Conservation (phyloP, 306 rosid genomes). For the Malus domestica region DNA sequence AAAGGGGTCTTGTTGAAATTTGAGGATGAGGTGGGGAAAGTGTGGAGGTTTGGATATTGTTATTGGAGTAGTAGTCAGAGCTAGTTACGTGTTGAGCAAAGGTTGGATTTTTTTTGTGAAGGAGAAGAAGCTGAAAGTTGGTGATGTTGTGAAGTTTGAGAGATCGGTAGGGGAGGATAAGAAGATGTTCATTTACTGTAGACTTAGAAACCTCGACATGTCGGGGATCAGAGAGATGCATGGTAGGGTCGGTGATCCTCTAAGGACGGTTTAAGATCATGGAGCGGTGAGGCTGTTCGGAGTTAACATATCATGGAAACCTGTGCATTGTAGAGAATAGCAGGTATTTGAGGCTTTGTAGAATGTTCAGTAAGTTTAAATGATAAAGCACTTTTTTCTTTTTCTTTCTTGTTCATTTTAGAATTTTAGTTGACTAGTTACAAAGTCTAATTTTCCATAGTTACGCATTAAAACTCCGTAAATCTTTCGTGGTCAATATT, state of each 20-base stretch:
- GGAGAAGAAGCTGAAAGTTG: no score
- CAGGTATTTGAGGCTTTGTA: not conserved
- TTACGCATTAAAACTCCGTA: no score
- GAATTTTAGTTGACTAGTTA: no score
- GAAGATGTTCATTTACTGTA: conserved; percentile 18
- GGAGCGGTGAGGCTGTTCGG: conserved; percentile 2
- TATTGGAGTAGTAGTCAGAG: no score
- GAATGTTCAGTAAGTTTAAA: not conserved
- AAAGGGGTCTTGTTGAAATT: conserved; percentile 24
- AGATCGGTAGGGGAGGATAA: conserved; percentile 17
- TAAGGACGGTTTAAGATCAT: not conserved
- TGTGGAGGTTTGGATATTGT: conserved; percentile 15
- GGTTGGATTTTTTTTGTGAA: no score
- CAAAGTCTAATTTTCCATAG: no score
- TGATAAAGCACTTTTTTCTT: no score
- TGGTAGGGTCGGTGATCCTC: not conserved
- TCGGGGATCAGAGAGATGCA: not conserved
- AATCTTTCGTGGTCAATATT: no score
- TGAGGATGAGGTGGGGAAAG: conserved; percentile 26
- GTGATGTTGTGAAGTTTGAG: not conserved
- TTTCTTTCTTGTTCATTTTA: no score
- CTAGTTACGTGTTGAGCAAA: no score
- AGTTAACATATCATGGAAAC: no score
- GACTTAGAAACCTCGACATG: not conserved
- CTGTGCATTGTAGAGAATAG: not conserved